These are phyloP conservation scores for Rhizopus arrhizus DNA, from an alignment of 371 early-diverging fungal species.

Conservation along the genomic window DNA sequence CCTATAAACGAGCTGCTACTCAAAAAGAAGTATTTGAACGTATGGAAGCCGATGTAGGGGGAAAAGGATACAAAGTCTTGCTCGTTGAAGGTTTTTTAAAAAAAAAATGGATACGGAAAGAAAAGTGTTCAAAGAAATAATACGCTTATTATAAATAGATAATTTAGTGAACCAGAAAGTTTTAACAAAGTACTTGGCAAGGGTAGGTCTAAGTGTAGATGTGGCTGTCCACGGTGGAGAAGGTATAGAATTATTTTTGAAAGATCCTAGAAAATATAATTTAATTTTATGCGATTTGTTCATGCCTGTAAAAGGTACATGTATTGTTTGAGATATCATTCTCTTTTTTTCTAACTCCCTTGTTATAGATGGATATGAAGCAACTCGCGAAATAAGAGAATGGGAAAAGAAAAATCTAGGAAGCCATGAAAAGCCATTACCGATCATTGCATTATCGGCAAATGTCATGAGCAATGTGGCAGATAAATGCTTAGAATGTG, in stretches of 20 bases:
- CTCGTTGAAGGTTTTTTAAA: slow-evolving; percentile 51
- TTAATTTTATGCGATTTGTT: slow-evolving; percentile 64
- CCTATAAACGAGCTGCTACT: slow-evolving; percentile 51
- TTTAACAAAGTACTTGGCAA: slow-evolving; percentile 49
- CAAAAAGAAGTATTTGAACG: slow-evolving; percentile 60
- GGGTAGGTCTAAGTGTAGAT: slow-evolving; percentile 55
- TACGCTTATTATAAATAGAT: slow-evolving; percentile 27
- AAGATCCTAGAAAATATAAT: slow-evolving; percentile 45
- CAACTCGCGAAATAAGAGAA: slow-evolving; percentile 60
- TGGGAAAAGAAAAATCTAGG: slow-evolving; percentile 53
- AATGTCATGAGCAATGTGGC: slow-evolving; percentile 70
- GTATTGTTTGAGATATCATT: slow-evolving; percentile 4
- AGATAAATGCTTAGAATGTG: slow-evolving; percentile 53
- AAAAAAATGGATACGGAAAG: background rate
- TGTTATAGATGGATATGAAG: slow-evolving; percentile 61
- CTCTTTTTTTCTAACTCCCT: background rate
- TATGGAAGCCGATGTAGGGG: slow-evolving; percentile 58
- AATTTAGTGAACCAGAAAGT: slow-evolving; percentile 69
- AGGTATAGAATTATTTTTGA: slow-evolving; percentile 50
- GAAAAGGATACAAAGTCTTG: slow-evolving; percentile 55
- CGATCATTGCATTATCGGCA: slow-evolving; percentile 66
- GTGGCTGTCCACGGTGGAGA: slow-evolving; percentile 61
- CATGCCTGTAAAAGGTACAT: slow-evolving; percentile 66
- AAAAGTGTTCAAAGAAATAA: background rate
- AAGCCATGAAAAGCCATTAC: slow-evolving; percentile 41